Base-by-base conservation (phyloP, 148 eudicot genomes). In the Rhododendron mucronatum region DNA sequence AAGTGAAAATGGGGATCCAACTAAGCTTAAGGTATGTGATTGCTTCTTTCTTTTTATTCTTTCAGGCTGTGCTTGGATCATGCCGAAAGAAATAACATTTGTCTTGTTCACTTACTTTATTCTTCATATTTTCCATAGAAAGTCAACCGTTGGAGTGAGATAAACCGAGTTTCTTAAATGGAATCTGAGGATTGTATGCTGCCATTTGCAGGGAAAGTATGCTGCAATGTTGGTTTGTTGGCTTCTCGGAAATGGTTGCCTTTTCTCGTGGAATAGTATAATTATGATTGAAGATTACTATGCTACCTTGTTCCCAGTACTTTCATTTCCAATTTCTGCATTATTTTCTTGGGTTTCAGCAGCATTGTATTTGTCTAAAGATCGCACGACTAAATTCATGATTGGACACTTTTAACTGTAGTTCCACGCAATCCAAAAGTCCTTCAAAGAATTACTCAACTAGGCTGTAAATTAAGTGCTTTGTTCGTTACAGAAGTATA, bases 181-280 rank as follows among this genome's bases (percentile, higher is more conserved):
- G n/a, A 78, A 20, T 21, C 14, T 45, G 48, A 45, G 10, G 53
- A 39, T 10, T 44, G 5, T 23, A 44, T 23, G 21, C 20, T 80
- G n/a, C 55, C 23, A n/a, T 23, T 81, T 50, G 59, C 86, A 91
- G 92, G 92, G 92, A 35, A 87, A 91, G 83, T 79, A 45, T 30
- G 47, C 81, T 18, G 91, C 92, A 50, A 50, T 89, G 83, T 50
- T 85, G 39, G 85, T 89, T 10, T 91, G 91, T 79, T 91, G 90
- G 90, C 87, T 91, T 69, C 90, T 91, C 1, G 92, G 92, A 16
- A 87, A 85, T 44, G 92, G 92, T 6, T 89, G 90, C 81, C 88
- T 91, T 80, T 84, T 91, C 59, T 83, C 90, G 1, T 89, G 92
- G 92, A 91, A 91, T 81, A 91, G 92, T 83, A 89, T 91, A 91